Evolutionary conservation across 768 basidiomycete genomes (phyloP), one percentile per base, ranked within the genome.

Genomic region (Pleurotus sapidus): DNA sequence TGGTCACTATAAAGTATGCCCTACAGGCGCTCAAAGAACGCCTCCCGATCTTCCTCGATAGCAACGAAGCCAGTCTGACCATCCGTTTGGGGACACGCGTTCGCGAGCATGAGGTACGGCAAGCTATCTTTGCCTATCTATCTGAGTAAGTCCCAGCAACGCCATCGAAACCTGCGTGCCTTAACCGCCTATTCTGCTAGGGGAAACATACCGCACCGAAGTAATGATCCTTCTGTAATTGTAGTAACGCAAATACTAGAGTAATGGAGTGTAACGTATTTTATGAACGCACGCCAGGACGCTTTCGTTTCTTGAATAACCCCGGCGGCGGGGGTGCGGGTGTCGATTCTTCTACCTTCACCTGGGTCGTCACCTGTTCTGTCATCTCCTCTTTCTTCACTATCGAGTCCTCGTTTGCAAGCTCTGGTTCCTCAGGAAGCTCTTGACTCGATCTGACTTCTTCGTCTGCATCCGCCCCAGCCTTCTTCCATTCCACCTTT

Each of bases 401-500:
- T 7, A 53, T n/a, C 23, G 34, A 11, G 15, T 38, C 34, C 27
- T 18, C 34, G n/a, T 15, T n/a, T n/a, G 50, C 7, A 37, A 40
- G 14, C 9, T 53, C 25, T n/a, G 34, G 17, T 7, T 60, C 59
- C 61, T 68, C 63, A 67, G 65, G 27, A n/a, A n/a, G 50, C 14
- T 18, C n/a, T 63, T 68, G 42, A 72, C 59, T 34, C 53, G 60
- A 20, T 70, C 68, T 4, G 72, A 61, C 12, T 61, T 68, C 46
- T 61, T 58, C 60, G 46, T 25, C 42, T 15, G 39, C 38, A 2
- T 15, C 46, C 37, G 61, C 66, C 5, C 53, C 61, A 4, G 65
- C 42, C 18, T 62, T 62, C 56, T 68, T 72, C 74, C 75, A 76
- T 54, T 72, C 65, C 9, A 69, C 63, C 46, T 68, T 71, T 11